A percentile compares a stretch with the other conserved stretches of the same genome.
These are phyloP conservation scores for Dissophora globulifera DNA, from an alignment of 192 early-diverging fungal genomes.

Conservation along the genomic window DNA sequence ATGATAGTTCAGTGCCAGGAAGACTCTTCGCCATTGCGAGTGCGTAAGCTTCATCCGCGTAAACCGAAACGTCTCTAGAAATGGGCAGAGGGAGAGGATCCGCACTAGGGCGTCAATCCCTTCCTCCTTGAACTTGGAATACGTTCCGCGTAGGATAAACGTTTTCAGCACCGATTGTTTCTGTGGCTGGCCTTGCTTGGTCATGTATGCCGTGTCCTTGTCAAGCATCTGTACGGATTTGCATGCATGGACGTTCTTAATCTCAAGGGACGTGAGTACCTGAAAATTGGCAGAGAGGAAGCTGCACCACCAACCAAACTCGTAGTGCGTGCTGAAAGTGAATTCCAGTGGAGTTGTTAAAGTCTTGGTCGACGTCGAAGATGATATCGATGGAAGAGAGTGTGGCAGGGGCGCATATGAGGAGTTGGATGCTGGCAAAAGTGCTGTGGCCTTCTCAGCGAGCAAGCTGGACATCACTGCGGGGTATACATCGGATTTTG, in stretches of 20 bases:
- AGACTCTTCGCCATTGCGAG: neutral
- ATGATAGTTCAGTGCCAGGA: conserved; percentile 3
- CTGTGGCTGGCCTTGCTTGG: neutral
- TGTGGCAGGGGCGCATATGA: too few species aligned
- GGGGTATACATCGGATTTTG: too few species aligned
- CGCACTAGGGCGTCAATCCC: neutral
- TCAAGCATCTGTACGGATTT: neutral
- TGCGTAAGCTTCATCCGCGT: neutral
- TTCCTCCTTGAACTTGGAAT: neutral
- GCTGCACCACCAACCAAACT: too few species aligned
- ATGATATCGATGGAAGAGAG: too few species aligned
- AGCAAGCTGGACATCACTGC: neutral
- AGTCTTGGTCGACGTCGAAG: too few species aligned
- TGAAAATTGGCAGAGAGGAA: too few species aligned
- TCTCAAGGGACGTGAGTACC: too few species aligned
- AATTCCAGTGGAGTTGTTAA: too few species aligned
- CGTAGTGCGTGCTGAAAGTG: too few species aligned
- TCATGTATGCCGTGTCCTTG: neutral
- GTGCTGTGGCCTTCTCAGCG: neutral
- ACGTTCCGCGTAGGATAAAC: neutral
- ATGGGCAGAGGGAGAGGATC: conserved; percentile 3
- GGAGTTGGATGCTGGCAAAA: too few species aligned
- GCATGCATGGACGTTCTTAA: too few species aligned
- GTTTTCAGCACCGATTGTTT: neutral
- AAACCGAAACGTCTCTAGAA: neutral